Percentiles rank a stretch among this genome's conserved stretches.
Evolutionary conservation across 2,329 filamentous ascomycete species (phyloP).

Genomic region (Stylonectria norvegica): DNA sequence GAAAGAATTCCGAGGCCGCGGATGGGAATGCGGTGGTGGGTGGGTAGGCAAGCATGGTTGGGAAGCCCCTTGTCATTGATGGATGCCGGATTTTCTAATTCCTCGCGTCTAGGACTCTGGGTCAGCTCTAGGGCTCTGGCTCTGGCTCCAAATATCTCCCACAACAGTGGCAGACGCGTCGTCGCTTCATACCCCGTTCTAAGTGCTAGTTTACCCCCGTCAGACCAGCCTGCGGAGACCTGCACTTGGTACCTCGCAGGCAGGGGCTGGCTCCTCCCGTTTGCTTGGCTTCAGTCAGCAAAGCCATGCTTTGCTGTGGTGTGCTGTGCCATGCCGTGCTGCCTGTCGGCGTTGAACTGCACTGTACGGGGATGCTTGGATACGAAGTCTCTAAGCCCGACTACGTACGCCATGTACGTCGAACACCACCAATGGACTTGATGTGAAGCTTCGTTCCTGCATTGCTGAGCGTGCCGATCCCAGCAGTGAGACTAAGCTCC

Average conservation of each 20-base stretch:
- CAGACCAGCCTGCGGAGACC: neutral
- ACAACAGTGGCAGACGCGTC: neutral
- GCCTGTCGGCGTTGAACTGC: too few relatives aligned
- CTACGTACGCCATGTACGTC: slow-evolving; percentile 15
- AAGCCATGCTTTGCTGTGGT: too few relatives aligned
- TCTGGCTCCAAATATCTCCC: too few relatives aligned
- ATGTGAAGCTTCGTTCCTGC: slow-evolving; percentile 28
- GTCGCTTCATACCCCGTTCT: neutral
- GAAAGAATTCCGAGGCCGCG: slow-evolving; percentile 17
- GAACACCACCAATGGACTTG: slow-evolving; percentile 18
- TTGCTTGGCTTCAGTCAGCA: too few relatives aligned
- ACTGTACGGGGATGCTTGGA: too few relatives aligned
- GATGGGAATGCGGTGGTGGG: slow-evolving; percentile 18
- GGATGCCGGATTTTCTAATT: neutral
- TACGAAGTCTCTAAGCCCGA: too few relatives aligned
- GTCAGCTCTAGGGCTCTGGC: too few relatives aligned
- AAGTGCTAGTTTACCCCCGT: neutral
- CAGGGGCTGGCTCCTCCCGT: too few relatives aligned
- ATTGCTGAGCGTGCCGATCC: slow-evolving; percentile 23
- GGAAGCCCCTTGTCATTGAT: slow-evolving; percentile 20
- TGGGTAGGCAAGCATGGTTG: slow-evolving; percentile 12
- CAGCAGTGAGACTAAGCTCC: slow-evolving; percentile 12
- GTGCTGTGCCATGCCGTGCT: too few relatives aligned
- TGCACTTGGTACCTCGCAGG: too few relatives aligned
- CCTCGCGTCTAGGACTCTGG: too few relatives aligned